phyloP scores from a whole-genome alignment of 2,329 filamentous ascomycete genomes.

The Pseudogymnoascus pannorum region DNA sequence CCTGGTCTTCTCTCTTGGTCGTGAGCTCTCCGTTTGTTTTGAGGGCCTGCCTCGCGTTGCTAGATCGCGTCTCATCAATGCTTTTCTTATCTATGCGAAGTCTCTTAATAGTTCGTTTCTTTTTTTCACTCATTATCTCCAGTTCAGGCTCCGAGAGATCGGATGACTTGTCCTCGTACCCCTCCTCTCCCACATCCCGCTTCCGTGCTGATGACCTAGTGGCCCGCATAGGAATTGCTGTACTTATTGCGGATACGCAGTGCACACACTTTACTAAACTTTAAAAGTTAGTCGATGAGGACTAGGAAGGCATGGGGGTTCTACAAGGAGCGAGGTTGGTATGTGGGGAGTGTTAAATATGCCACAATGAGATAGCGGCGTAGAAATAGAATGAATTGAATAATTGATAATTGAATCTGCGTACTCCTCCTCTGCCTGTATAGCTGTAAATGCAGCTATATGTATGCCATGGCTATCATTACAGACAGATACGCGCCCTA shows the following conservation, averaged over 20 bases:
- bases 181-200: background rate
- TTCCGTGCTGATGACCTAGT: background rate
- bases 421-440: too few species aligned
- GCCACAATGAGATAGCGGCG: too few species aligned
- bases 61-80: background rate
- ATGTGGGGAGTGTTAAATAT: too few species aligned
- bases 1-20: conserved; percentile 48
- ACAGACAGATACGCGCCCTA: too few species aligned
- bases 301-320: background rate
- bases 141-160: background rate
- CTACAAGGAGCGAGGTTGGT: background rate
- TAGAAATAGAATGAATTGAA: too few species aligned
- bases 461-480: too few species aligned
- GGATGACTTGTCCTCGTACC: background rate
- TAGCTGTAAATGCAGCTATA: too few species aligned
- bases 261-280: background rate
- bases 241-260: background rate
- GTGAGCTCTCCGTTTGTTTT: background rate
- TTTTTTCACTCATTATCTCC: background rate
- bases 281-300: background rate
- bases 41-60: background rate
- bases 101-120: background rate
- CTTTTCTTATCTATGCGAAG: background rate
- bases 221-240: background rate
- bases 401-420: too few species aligned